These are phyloP conservation scores for Gomphus sp. DNA, from an alignment of 1,284 basidiomycete species.

Conservation along the genomic window DNA sequence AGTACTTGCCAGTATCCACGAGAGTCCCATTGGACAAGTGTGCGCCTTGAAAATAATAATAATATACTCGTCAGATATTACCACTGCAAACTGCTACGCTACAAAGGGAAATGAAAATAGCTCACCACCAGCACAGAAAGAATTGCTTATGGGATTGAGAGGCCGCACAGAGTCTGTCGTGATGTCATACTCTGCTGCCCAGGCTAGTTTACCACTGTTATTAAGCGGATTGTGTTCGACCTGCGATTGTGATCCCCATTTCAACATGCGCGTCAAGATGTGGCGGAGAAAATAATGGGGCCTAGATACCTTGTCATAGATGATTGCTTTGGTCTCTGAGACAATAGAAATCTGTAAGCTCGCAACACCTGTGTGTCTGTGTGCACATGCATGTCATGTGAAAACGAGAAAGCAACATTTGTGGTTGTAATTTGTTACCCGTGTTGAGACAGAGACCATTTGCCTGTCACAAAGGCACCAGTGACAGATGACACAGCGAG, in stretches of 20 bases:
- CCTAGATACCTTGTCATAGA: slow-evolving; percentile 19
- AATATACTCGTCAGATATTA: neutral
- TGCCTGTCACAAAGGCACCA: too few relatives aligned
- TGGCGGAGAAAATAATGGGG: too few relatives aligned
- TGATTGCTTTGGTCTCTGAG: slow-evolving; percentile 13
- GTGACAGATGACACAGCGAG: too few relatives aligned
- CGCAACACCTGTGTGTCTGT: neutral
- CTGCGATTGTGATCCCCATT: too few relatives aligned
- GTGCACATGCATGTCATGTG: neutral
- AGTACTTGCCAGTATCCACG: neutral
- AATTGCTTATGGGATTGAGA: slow-evolving; percentile 65
- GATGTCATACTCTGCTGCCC: slow-evolving; percentile 69
- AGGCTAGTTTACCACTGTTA: slow-evolving; percentile 55
- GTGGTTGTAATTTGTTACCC: too few relatives aligned
- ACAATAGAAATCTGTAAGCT: slow-evolving; percentile 5
- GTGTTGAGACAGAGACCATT: too few relatives aligned
- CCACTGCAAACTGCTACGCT: neutral
- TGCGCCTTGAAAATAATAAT: too few relatives aligned
- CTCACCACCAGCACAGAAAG: slow-evolving; percentile 83
- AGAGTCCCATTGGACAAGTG: neutral
- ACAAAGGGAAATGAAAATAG: neutral
- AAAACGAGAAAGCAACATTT: neutral
- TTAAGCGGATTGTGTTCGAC: slow-evolving; percentile 8
- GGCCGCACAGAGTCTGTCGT: slow-evolving; percentile 53
- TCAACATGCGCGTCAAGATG: too few relatives aligned